A percentile compares a stretch with the other conserved stretches of the same genome.
phyloP scores from a whole-genome alignment of 805 yeast species.

The Torulaspora quercuum region DNA sequence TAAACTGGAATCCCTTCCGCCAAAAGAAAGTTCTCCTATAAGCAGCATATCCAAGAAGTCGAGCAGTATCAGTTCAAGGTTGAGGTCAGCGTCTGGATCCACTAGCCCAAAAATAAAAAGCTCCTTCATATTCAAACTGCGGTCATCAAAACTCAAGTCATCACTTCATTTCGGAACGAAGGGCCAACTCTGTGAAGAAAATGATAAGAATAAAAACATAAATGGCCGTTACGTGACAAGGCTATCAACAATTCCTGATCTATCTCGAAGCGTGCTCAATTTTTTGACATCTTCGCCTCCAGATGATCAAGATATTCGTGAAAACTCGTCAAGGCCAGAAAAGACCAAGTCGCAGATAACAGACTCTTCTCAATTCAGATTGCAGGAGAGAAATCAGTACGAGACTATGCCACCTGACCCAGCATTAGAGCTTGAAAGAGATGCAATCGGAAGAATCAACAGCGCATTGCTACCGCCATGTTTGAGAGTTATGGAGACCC shows the following conservation, averaged over 20 bases:
- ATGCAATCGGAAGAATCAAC: constrained; percentile 32
- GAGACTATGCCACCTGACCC: constrained; percentile 11
- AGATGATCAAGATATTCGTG: constrained; percentile 4
- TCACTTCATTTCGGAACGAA: background rate
- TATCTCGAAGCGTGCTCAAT: constrained; percentile 27
- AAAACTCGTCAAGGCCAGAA: constrained; percentile 1
- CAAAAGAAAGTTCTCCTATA: constrained; percentile 6
- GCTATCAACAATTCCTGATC: constrained; percentile 32
- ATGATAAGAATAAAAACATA: constrained; percentile 8
- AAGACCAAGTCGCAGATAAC: constrained; percentile 2
- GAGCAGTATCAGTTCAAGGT: constrained; percentile 7
- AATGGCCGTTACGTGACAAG: constrained; percentile 26
- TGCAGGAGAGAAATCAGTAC: constrained; percentile 9
- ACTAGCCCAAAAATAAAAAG: constrained; percentile 7
- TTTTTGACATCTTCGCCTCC: constrained; percentile 13
- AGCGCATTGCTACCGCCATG: constrained; percentile 35
- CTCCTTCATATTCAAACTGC: constrained; percentile 8
- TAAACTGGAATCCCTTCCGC: constrained; percentile 14
- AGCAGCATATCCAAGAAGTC: constrained; percentile 5
- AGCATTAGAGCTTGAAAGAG: constrained; percentile 26
- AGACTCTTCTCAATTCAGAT: constrained; percentile 11
- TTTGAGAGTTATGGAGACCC: constrained; percentile 13
- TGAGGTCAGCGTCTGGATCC: constrained; percentile 5
- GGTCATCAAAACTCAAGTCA: constrained; percentile 3
- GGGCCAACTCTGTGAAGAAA: background rate